Base-by-base conservation (phyloP, 208 protist genomes). In the Phytomonas francai region DNA sequence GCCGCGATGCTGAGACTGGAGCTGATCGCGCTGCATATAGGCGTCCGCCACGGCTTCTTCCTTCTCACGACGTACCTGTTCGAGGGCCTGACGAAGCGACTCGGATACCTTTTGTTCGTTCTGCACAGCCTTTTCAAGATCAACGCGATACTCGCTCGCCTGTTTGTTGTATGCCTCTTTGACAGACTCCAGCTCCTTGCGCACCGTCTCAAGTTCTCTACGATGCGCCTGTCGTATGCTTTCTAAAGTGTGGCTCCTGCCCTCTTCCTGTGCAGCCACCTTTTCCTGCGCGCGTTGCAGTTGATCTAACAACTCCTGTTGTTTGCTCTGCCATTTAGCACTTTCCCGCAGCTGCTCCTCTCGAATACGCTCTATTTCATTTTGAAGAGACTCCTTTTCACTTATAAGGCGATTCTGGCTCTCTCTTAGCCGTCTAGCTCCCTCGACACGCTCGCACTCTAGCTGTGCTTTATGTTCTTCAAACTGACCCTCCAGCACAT, bases 61-160 rank as follows among this genome's bases (percentile, higher is more conserved):
- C 61, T 88, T 88, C 58, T 91, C 88, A 32, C 76, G 71, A 8
- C 83, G 75, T 16, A 71, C 63, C 65, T 85, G 72, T 58, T 89
- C 85, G 30, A 87, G 67, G 32, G 81, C 72, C 59, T 89, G 67
- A 27, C 83, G 83, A 51, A 94, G 73, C 19, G 77, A 56, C 49
- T 83, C 79, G 5, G 71, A 70, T 1, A 78, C 34, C 65, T 80
- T 88, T 30, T 79, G 73, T 69, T 94, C 85, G 29, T 74, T 72
- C 65, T 76, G 80, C 29, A 71, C 63, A 0, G 74, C 67, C 58
- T 75, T 80, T 25, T 91, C 83, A 12, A 84, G 32, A 61, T 85
- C 83, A 3, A 60, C 45, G 6, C 71, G 73, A 59, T 79, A 69
- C 60, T 87, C 71, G 42, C 76, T 73, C 62, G 76, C 65, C 22